Base-by-base conservation (phyloP, 192 early-diverging fungal genomes). In the Rhizophlyctis rosea region DNA sequence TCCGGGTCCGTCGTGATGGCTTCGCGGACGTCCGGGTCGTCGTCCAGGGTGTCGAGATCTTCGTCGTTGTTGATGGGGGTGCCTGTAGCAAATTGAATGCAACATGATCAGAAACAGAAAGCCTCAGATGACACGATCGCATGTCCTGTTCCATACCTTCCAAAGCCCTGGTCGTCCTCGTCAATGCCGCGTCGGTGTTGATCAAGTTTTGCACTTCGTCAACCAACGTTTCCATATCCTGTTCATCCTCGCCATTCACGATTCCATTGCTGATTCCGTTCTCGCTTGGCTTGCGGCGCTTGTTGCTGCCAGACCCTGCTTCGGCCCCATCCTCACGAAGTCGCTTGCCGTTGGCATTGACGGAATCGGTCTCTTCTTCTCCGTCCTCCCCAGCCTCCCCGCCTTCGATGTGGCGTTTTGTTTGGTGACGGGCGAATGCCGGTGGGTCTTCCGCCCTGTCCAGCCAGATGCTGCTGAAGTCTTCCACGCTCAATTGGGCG, bases 401-500 rank as follows among this genome's bases (percentile, higher is more conserved):
- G 23, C 54, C 65, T 0, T 67, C 57, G 1, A 51, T 62, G 49
- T 62, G 59, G 13, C 29, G 35, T 65, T 73, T 56, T 39, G 53
- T 47, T 35, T 61, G 18, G 55, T 33, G 33, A 13, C 7, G 33
- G 1, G 72, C 70, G 60, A 90, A 98, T 1, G 94, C 80, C 2
- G 95, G 95, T 1, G 95, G 95, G 57, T 96, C 89, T 16, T 77
- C 77, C 1, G 79, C 67, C 54, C 86, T 85, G 62, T 91, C 91
- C n/a, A 96, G 81, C 90, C 90, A 91, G 30, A 93, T 65, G 34
- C 74, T 78, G 57, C 88, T 78, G 68, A 98, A 98, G 58, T 95
- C 88, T 5, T 79, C 66, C 0, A 94, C 89, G 1, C 86, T 77
- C 11, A 98, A 74, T 32, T 85, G 63, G 2, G 85, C 83, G 1